Conservation (phyloP, 257 asterid species). For the Verbascum thapsus region DNA sequence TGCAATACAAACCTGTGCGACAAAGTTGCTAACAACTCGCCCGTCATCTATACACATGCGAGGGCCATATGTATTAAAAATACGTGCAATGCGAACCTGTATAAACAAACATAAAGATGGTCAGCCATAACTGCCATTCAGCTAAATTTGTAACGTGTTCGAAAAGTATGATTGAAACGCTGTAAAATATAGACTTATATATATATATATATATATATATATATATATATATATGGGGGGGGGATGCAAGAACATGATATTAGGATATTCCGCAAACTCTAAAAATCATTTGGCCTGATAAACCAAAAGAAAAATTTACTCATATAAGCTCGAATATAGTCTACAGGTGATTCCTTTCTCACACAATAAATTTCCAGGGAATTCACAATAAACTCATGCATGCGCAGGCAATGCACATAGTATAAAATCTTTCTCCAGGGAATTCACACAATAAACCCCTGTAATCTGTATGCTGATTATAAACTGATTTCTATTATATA, state of each 20-base stretch:
- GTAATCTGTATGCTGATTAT: neutral
- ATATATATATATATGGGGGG: too few species aligned
- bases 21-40: constrained; percentile 99
- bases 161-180: neutral
- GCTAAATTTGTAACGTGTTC: neutral
- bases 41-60: constrained; percentile 99
- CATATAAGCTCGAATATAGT: constrained; percentile 1
- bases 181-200: too few species aligned
- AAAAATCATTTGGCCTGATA: too few species aligned
- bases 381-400: too few species aligned
- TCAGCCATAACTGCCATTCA: constrained; percentile 8
- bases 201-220: too few species aligned
- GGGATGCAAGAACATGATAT: too few species aligned
- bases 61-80: constrained; percentile 95
- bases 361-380: too few species aligned
- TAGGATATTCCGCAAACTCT: too few species aligned
- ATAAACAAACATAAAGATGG: constrained; percentile 16
- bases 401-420: neutral
- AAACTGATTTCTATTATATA: neutral
- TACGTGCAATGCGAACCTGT: constrained; percentile 97
- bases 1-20: constrained; percentile 74
- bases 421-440: neutral
- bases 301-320: neutral
- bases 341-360: neutral
- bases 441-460: too few species aligned